These are phyloP conservation scores for Platanthera guangdongensis DNA, from an alignment of 106 monocot genomes.

Conservation along the genomic window DNA sequence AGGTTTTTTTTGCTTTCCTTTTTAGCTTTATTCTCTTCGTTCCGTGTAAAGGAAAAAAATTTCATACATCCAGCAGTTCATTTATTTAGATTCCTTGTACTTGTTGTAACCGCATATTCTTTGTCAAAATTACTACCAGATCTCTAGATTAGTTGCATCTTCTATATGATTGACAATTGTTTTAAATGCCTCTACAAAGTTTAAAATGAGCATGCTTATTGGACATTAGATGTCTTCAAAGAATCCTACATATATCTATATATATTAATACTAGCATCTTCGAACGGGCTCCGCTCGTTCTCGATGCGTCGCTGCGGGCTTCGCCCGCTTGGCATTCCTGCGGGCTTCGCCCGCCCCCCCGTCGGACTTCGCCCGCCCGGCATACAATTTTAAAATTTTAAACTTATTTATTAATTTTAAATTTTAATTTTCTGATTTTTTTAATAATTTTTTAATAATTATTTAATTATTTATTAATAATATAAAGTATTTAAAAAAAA, in stretches of 20 bases:
- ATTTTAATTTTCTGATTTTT: too few species aligned
- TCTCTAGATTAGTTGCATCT: not conserved
- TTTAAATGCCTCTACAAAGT: not conserved
- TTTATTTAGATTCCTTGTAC: not conserved
- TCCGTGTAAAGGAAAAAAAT: not conserved
- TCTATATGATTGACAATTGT: not conserved
- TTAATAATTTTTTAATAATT: too few species aligned
- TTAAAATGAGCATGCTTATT: not conserved
- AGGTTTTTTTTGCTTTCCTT: slow-evolving; percentile 39
- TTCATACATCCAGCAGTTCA: not conserved
- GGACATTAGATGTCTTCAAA: not conserved
- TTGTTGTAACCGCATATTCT: not conserved
- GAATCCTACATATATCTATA: not conserved
- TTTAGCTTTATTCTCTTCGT: not conserved
- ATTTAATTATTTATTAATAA: too few species aligned
- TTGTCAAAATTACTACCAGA: not conserved
- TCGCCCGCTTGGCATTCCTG: too few species aligned
- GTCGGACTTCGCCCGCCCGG: too few species aligned
- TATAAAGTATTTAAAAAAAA: too few species aligned
- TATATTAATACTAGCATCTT: too few species aligned
- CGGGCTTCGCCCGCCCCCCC: too few species aligned
- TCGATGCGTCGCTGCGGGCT: too few species aligned
- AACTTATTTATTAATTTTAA: too few species aligned
- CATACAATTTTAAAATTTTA: too few species aligned
- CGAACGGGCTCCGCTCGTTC: too few species aligned